Base-by-base conservation (phyloP, 225 moss, liverwort and hornwort genomes). In the Rhytidiadelphus loreus region DNA sequence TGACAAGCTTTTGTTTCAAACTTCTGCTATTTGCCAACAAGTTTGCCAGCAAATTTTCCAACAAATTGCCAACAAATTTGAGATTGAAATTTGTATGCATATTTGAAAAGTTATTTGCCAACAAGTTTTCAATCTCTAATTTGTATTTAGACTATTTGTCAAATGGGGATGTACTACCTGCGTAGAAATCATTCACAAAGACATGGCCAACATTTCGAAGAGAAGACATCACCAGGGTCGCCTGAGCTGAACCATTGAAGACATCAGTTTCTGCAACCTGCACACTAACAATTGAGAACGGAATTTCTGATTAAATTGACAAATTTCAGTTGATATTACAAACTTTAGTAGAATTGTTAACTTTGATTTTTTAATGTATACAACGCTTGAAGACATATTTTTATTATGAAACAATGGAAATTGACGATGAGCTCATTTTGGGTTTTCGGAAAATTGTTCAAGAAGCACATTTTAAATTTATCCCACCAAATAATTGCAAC, bases 141-240 rank as follows among this genome's bases (percentile, higher is more conserved):
- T 39, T 39, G 25, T 3, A 2, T 19, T 10, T 14, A 9, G 13
- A 3, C 3, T 68, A 3, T 56, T 78, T 57, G 30, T 22, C 3
- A 30, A 43, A 59, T 32, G 81, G 20, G 29, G 44, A 21, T 43
- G 21, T 39, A 46, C 5, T 84, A 90, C 94, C 92, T 57, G 33
- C 16, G 83, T 83, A 88, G 52, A 74, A 22, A 72, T 83, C 87
- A 13, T 94, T 94, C 53, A 94, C 92, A 89, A 90, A 92, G 61
- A 80, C 80, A 26, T 94, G 93, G 24, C 88, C 94, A 69, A 88
- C 94, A 53, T 93, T 48, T 64, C 93, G 92, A 30, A 94, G 82
- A 52, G 71, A 93, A 39, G 88, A 85, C 85, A 93, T 86, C 48
- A 88, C 23, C 30, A 93, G 72, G 16, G 77, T 85, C 35, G 87